Conservation (phyloP, 2,329 filamentous ascomycete genomes). For the Tolypocladium paradoxum region DNA sequence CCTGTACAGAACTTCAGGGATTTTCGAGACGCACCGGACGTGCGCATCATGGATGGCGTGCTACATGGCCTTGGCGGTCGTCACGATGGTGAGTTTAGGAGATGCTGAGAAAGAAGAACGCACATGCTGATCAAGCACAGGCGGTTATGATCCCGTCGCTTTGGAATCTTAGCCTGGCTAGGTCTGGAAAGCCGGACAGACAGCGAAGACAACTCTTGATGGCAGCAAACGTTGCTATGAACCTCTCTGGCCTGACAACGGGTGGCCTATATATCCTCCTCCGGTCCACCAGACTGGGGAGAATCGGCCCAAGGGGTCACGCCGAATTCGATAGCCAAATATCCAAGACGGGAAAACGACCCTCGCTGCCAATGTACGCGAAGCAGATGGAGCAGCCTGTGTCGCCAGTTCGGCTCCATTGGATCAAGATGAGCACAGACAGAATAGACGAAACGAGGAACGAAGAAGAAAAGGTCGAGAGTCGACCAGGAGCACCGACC, state of each 20-base stretch:
- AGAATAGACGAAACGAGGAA: not conserved
- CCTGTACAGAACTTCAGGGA: slow-evolving; percentile 40
- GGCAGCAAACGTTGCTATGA: slow-evolving; percentile 54
- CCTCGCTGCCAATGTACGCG: slow-evolving; percentile 6
- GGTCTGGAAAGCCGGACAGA: slow-evolving; percentile 24
- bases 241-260: slow-evolving; percentile 54
- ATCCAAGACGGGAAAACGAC: slow-evolving; percentile 2
- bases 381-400: slow-evolving; percentile 12
- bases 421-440: not conserved
- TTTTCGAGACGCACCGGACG: slow-evolving; percentile 49
- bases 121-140: slow-evolving; percentile 20
- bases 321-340: slow-evolving; percentile 34
- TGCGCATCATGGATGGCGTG: slow-evolving; percentile 61
- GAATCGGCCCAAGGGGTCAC: slow-evolving; percentile 34
- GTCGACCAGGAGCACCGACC: not conserved
- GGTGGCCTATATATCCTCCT: slow-evolving; percentile 58
- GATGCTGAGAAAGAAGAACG: not conserved
- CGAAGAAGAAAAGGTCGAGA: not conserved
- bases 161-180: slow-evolving; percentile 39
- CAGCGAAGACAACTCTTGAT: slow-evolving; percentile 38
- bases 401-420: slow-evolving; percentile 1
- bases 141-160: slow-evolving; percentile 54
- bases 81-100: slow-evolving; percentile 42
- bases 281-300: slow-evolving; percentile 48
- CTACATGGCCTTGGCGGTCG: slow-evolving; percentile 46